These are phyloP conservation scores for Mrakia frigida DNA, from an alignment of 768 basidiomycete genomes.

Conservation along the genomic window DNA sequence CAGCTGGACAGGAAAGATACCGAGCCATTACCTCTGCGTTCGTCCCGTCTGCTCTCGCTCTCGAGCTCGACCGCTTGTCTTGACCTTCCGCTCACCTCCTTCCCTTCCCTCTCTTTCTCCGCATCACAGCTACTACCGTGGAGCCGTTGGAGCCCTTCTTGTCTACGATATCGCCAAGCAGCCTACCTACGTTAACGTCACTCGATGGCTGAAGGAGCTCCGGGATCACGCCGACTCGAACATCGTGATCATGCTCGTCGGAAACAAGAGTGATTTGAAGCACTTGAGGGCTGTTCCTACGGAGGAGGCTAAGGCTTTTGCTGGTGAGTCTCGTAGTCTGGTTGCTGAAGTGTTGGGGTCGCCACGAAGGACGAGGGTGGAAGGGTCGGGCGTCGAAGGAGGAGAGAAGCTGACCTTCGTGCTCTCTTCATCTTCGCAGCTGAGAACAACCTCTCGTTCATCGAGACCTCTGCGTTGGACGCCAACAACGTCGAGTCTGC, in stretches of 20 bases:
- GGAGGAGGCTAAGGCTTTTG: slow-evolving; percentile 90
- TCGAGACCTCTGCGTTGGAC: slow-evolving; percentile 99
- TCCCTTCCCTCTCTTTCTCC: not conserved
- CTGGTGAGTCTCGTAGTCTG: slow-evolving; percentile 54
- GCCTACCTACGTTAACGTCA: slow-evolving; percentile 81
- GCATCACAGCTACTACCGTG: slow-evolving; percentile 82
- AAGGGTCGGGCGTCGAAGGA: not conserved
- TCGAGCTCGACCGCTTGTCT: not conserved
- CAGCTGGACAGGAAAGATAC: slow-evolving; percentile 95
- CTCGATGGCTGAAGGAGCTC: slow-evolving; percentile 93
- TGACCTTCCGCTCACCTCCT: not conserved
- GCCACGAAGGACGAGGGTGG: not conserved
- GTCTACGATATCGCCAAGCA: slow-evolving; percentile 48
- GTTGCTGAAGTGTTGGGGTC: not conserved
- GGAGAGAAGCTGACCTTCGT: not conserved
- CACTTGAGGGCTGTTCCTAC: slow-evolving; percentile 93
- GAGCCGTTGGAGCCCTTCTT: slow-evolving; percentile 58
- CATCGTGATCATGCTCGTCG: slow-evolving; percentile 93
- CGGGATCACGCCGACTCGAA: slow-evolving; percentile 85
- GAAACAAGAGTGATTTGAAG: slow-evolving; percentile 99
- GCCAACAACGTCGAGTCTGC: slow-evolving; percentile 96
- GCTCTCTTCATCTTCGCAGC: slow-evolving; percentile 48
- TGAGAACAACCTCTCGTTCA: slow-evolving; percentile 87
- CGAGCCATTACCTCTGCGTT: slow-evolving; percentile 92
- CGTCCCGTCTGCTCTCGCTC: not conserved